Evolutionary conservation across 2,329 filamentous ascomycete genomes (phyloP).

Genomic region (Venturia carpophila): DNA sequence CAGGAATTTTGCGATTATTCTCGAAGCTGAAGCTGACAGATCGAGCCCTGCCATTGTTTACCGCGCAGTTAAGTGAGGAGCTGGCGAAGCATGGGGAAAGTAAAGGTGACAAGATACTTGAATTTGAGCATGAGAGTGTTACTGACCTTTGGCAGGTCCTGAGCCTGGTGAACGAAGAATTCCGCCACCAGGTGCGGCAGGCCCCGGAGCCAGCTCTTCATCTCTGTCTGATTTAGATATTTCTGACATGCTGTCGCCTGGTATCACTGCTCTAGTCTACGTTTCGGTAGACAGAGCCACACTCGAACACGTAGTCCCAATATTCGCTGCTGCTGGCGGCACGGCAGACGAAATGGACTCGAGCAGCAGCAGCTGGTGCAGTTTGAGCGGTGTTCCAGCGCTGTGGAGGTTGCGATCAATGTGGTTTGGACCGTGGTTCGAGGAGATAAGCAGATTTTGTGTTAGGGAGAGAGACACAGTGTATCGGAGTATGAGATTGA

Average conservation of each 20-base stretch:
- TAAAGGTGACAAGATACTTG: not conserved
- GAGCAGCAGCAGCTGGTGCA: not conserved
- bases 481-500: not conserved
- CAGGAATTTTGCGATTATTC: not conserved
- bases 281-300: not conserved
- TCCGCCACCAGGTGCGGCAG: not conserved
- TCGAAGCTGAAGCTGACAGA: not conserved
- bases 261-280: not conserved
- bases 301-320: not conserved
- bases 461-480: not conserved
- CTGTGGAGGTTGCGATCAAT: not conserved
- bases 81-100: not conserved
- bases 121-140: not conserved
- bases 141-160: slow-evolving; percentile 18
- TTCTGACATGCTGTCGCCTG: slow-evolving; percentile 4
- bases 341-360: not conserved
- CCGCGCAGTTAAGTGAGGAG: not conserved
- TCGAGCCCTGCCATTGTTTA: not conserved
- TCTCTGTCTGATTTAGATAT: slow-evolving; percentile 3
- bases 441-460: not conserved
- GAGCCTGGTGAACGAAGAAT: slow-evolving; percentile 15
- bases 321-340: not conserved
- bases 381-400: not conserved
- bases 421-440: not conserved
- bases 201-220: not conserved